A percentile compares a stretch with the other conserved stretches of the same genome.
These are phyloP conservation scores for Colletotrichum graminicola DNA, from an alignment of 2,329 filamentous ascomycete species.

Conservation along the genomic window DNA sequence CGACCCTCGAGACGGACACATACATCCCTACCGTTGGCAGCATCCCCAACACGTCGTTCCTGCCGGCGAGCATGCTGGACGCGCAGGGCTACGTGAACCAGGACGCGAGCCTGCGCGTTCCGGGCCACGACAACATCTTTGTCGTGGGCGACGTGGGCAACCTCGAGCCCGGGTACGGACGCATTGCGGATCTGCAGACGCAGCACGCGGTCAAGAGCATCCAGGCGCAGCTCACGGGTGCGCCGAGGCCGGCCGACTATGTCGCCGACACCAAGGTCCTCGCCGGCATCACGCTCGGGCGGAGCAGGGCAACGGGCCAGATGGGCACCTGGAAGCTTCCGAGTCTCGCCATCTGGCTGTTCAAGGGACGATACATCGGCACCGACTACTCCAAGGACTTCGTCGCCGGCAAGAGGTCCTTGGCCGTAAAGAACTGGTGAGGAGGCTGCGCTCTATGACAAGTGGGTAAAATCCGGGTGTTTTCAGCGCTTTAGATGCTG, in stretches of 20 bases:
- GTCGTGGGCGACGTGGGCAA: constrained; percentile 59
- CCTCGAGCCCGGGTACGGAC: constrained; percentile 53
- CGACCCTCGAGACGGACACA: constrained; percentile 57
- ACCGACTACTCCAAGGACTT: constrained; percentile 39
- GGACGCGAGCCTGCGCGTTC: constrained; percentile 52
- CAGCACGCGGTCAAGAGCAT: constrained; percentile 52
- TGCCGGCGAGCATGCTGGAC: constrained; percentile 54
- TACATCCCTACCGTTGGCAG: constrained; percentile 63
- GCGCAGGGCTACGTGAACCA: constrained; percentile 52
- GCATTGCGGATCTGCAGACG: constrained; percentile 50
- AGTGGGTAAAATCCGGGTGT: not conserved
- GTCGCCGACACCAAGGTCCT: constrained; percentile 49
- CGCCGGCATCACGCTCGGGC: constrained; percentile 56
- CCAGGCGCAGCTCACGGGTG: constrained; percentile 49
- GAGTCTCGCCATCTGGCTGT: constrained; percentile 49
- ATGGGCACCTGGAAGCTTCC: constrained; percentile 51
- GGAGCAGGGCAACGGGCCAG: constrained; percentile 52
- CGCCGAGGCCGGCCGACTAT: constrained; percentile 43
- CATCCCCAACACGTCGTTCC: constrained; percentile 59
- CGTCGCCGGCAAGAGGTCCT: constrained; percentile 32
- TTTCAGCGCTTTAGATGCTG: constrained; percentile 22
- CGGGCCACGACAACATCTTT: constrained; percentile 57
- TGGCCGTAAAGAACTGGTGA: constrained; percentile 37
- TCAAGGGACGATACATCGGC: constrained; percentile 51
- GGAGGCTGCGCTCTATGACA: not conserved